Evolutionary conservation across 345 rosid genomes (phyloP).

Genomic region (Bruguiera gymnorhiza): DNA sequence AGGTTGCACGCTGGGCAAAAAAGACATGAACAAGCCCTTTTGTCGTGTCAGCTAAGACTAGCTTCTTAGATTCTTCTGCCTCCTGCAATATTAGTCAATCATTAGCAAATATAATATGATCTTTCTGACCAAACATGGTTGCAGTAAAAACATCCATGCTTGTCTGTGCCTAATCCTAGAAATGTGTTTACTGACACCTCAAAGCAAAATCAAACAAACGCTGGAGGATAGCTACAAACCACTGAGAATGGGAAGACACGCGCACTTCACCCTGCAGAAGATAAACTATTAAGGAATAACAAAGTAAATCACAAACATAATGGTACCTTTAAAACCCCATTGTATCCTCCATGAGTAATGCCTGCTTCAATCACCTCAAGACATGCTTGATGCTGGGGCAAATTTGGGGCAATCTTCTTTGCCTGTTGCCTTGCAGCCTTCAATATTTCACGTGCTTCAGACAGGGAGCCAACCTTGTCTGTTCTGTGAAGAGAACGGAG

Average conservation of each 20-base stretch:
- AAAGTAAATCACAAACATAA: slow-evolving; percentile 8
- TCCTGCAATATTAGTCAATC: slow-evolving; percentile 53
- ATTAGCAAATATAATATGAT: slow-evolving; percentile 11
- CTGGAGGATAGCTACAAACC: neutral
- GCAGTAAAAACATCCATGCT: neutral
- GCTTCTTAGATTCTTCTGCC: slow-evolving; percentile 65
- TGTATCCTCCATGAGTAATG: slow-evolving; percentile 85
- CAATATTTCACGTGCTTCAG: slow-evolving; percentile 70
- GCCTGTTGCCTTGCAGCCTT: slow-evolving; percentile 60
- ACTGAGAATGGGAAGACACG: slow-evolving; percentile 7
- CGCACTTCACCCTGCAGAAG: neutral
- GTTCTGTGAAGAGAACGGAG: slow-evolving; percentile 75
- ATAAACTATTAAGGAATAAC: neutral
- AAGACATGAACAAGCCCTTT: slow-evolving; percentile 85
- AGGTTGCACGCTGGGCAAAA: slow-evolving; percentile 80
- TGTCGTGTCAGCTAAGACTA: slow-evolving; percentile 69
- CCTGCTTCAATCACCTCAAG: slow-evolving; percentile 95
- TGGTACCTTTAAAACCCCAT: slow-evolving; percentile 75
- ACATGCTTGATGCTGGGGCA: slow-evolving; percentile 87
- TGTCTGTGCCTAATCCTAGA: neutral
- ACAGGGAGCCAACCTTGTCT: slow-evolving; percentile 79
- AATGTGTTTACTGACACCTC: neutral
- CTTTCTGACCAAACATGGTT: neutral
- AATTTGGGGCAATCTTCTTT: slow-evolving; percentile 71
- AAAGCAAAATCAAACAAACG: slow-evolving; percentile 5